phyloP scores from a whole-genome alignment of 116 monocot species.

The Cymodocea nodosa region DNA sequence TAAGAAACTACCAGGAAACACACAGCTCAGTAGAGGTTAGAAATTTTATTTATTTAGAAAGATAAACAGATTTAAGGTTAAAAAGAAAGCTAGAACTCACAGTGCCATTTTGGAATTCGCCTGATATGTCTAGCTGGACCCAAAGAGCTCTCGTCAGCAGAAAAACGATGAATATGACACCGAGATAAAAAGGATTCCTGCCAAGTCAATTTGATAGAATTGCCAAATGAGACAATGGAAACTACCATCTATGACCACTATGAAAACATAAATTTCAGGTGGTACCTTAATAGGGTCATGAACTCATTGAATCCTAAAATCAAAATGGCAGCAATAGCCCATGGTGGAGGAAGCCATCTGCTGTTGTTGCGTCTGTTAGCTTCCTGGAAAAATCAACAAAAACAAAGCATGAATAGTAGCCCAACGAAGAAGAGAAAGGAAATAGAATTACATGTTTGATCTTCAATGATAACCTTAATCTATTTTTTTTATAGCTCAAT shows the following conservation, averaged over 20 bases:
- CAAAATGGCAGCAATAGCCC: constrained; percentile 58
- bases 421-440: neutral
- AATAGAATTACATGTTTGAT: neutral
- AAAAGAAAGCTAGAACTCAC: constrained; percentile 32
- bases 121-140: constrained; percentile 75
- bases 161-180: constrained; percentile 54
- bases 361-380: constrained; percentile 66
- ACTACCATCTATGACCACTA: neutral
- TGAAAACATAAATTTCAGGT: neutral
- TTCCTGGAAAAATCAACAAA: constrained; percentile 28
- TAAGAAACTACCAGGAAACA: no score
- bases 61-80: neutral
- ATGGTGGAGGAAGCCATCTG: constrained; percentile 79
- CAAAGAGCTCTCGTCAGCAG: constrained; percentile 81
- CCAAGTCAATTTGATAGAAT: neutral
- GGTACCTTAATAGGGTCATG: constrained; percentile 76
- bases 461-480: no score
- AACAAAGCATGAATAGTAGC: neutral
- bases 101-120: constrained; percentile 67
- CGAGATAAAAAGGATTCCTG: constrained; percentile 84
- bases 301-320: constrained; percentile 88
- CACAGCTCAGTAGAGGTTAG: no score
- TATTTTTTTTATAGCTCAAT: no score
- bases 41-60: no score
- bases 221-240: neutral